Evolutionary conservation across 768 basidiomycete genomes (phyloP), one percentile per base, ranked within the genome.

Genomic region (Rhizopogon vulgaris): DNA sequence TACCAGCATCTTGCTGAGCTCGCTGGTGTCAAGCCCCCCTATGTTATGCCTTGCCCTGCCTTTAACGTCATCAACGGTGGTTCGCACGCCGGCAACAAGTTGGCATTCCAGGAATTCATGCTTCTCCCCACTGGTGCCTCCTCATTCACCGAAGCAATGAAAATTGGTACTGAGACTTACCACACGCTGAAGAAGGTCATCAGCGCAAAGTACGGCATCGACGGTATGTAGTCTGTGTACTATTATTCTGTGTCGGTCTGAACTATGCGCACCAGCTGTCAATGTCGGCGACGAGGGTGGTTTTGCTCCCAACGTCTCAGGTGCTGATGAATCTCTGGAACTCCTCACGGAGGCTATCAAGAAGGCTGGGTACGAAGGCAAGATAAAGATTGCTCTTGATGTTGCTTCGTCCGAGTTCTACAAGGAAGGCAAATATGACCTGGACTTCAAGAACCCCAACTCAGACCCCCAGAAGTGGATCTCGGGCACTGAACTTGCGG

Each of bases 81-180:
- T 58, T 97, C 95, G 57, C 96, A 99, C 69, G 96, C 96, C 53
- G 96, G 96, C 47, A 99, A 99, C 82, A 94, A 95, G 74, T 89
- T 99, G 57, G 96, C 96, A 37, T 99, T 98, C 90, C 96, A 99
- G 74, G 96, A 99, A 74, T 99, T 99, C 80, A 98, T 99, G 96
- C 80, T 99, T 61, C 80, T 97, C 57, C 95, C 96, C 56, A 94
- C 93, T 55, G 95, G 94, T 48, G 96, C 96, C 48, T 62, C 78
- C 15, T 80, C 79, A 54, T 99, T 98, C 80, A 84, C 90, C 30
- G 94, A 99, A 78, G 94, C 96, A 52, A 86, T 99, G 85, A 95
- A 97, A 77, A 94, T 95, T 55, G 96, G 96, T 55, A 89, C 94
- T 9, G 96, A 99, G 75, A 94, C 91, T 22, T 96, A 96, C 76